Conservation (phyloP, 2,329 filamentous ascomycete species). For the Aspergillus sp. region DNA sequence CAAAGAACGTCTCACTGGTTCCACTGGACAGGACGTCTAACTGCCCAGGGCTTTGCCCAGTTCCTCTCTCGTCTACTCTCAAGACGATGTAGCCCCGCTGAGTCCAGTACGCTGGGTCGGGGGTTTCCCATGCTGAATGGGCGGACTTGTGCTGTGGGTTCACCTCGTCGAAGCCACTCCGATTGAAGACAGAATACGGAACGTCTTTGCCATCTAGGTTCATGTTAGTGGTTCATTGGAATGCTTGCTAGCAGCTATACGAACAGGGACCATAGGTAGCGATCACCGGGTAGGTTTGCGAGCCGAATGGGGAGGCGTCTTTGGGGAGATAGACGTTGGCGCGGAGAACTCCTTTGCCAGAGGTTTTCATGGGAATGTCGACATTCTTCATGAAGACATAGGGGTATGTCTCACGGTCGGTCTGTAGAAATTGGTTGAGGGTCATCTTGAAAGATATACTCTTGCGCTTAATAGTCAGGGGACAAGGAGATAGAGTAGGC, state of each 20-base stretch:
- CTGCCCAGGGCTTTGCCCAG: conserved; percentile 52
- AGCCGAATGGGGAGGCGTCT: background rate
- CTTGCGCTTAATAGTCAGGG: background rate
- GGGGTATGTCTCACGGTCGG: background rate
- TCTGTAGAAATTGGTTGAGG: background rate
- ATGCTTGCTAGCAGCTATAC: background rate
- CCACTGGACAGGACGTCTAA: conserved; percentile 52
- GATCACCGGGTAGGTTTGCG: conserved; percentile 53
- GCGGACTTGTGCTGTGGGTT: conserved; percentile 53
- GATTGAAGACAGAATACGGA: background rate
- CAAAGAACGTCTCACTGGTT: conserved; percentile 52
- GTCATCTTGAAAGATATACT: background rate
- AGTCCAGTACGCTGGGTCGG: conserved; percentile 59
- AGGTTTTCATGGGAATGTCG: background rate
- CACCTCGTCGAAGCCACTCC: conserved; percentile 36
- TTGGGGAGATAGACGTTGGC: background rate
- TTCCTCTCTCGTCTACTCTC: conserved; percentile 53
- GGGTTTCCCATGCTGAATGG: conserved; percentile 61
- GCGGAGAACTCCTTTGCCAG: background rate
- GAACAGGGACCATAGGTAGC: conserved; percentile 67
- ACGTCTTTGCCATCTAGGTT: background rate
- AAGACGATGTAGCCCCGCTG: conserved; percentile 55
- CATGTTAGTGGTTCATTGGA: background rate
- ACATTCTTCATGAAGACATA: background rate
- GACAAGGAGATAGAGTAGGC: background rate